A percentile compares a stretch with the other conserved stretches of the same genome.
Evolutionary conservation across 805 yeast genomes (phyloP).

Genomic region (Barnettozyma siamensis): DNA sequence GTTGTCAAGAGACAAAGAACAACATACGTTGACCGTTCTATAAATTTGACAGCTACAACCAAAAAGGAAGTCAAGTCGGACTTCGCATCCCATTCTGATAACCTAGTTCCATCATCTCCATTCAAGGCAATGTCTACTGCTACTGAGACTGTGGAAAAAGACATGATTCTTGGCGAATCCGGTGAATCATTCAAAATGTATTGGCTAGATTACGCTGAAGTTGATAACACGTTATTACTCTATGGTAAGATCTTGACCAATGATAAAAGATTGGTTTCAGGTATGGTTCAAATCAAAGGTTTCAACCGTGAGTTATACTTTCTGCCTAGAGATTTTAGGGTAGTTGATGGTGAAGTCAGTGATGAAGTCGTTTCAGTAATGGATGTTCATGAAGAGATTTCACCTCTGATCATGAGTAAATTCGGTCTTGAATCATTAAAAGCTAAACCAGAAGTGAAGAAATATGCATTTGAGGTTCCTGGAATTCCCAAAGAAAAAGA

Average conservation of each 20-base stretch:
- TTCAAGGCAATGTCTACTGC: conserved; percentile 4
- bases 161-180: conserved; percentile 21
- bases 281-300: conserved; percentile 69
- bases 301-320: conserved; percentile 68
- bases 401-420: conserved; percentile 56
- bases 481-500: conserved; percentile 75
- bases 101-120: conserved; percentile 17
- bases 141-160: conserved; percentile 18
- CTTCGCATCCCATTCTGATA: conserved; percentile 4
- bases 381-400: conserved; percentile 76
- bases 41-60: conserved; percentile 33
- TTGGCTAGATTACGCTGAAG: conserved; percentile 88
- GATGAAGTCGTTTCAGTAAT: conserved; percentile 39
- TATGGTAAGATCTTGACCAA: conserved; percentile 74
- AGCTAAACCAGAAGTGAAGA: conserved; percentile 65
- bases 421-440: conserved; percentile 57
- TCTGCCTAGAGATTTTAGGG: conserved; percentile 58
- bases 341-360: conserved; percentile 37
- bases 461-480: conserved; percentile 84
- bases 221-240: conserved; percentile 58
- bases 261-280: conserved; percentile 58
- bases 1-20: conserved; percentile 47
- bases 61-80: conserved; percentile 14
- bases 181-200: conserved; percentile 57
- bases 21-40: conserved; percentile 34